Percentiles rank a stretch among this genome's conserved stretches.
phyloP scores from a whole-genome alignment of 225 moss, liverwort and hornwort genomes.

The Straminergon stramineum region DNA sequence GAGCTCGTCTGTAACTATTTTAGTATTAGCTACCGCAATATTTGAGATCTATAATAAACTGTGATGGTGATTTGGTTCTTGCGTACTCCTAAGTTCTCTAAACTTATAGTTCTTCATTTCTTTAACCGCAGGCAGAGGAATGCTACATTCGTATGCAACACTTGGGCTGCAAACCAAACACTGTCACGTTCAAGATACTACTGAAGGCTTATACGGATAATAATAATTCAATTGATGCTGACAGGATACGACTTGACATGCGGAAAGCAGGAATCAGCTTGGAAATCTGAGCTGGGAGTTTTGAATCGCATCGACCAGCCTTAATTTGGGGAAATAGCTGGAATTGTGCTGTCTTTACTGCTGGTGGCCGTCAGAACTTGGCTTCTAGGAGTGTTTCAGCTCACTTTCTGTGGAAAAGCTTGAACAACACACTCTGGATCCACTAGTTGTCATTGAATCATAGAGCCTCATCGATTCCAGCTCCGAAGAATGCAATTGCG shows the following conservation, averaged over 20 bases:
- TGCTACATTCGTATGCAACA: constrained; percentile 39
- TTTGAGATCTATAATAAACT: not conserved
- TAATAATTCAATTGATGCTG: constrained; percentile 45
- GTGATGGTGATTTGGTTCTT: not conserved
- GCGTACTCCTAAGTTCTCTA: not conserved
- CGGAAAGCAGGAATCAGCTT: constrained; percentile 50
- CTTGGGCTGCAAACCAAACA: constrained; percentile 40
- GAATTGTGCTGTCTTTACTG: not conserved
- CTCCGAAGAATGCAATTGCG: not conserved
- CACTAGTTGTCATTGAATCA: not conserved
- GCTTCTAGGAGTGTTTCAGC: not conserved
- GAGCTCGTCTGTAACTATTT: not conserved
- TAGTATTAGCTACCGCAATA: not conserved
- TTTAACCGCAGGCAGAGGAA: constrained; percentile 47
- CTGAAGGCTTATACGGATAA: constrained; percentile 34
- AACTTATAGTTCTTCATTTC: not conserved
- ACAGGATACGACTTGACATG: constrained; percentile 57
- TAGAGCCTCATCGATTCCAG: not conserved
- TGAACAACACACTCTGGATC: not conserved
- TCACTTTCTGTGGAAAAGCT: not conserved
- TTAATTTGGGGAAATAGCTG: not conserved
- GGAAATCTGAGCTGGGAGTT: not conserved
- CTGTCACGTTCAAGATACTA: constrained; percentile 40
- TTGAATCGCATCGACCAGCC: not conserved
- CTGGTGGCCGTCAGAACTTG: not conserved